These are phyloP conservation scores for Alternaria angustiovoidea DNA, from an alignment of 2,329 filamentous ascomycete genomes.

Conservation along the genomic window DNA sequence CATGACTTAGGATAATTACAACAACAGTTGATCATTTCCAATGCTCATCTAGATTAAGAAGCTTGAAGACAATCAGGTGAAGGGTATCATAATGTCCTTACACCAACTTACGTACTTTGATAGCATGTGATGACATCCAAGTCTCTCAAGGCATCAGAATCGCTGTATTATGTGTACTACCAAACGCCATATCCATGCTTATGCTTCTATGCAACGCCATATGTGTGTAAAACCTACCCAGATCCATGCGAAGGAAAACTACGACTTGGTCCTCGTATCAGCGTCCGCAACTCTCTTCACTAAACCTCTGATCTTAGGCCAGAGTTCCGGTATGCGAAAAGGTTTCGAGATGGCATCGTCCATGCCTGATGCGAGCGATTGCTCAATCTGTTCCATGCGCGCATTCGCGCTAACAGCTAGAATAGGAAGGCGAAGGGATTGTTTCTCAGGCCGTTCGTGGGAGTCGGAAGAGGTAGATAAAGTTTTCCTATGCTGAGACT, in stretches of 20 bases:
- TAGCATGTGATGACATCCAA: too few relatives aligned
- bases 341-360: slow-evolving; percentile 41
- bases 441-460: background rate
- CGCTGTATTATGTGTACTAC: background rate
- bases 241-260: background rate
- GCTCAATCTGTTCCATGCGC: slow-evolving; percentile 42
- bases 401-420: slow-evolving; percentile 49
- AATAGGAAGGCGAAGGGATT: slow-evolving; percentile 32
- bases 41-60: too few relatives aligned
- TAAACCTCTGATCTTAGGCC: slow-evolving; percentile 25
- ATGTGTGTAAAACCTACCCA: background rate
- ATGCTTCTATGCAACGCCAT: background rate
- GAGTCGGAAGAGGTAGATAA: background rate
- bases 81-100: too few relatives aligned
- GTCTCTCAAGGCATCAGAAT: background rate
- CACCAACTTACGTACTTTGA: too few relatives aligned
- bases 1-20: too few relatives aligned
- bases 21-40: too few relatives aligned
- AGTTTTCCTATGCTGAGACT: background rate
- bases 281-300: slow-evolving; percentile 11
- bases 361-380: slow-evolving; percentile 43
- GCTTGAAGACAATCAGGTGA: too few relatives aligned
- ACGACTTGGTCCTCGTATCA: background rate
- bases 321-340: slow-evolving; percentile 35
- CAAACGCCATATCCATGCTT: background rate